Evolutionary conservation across 2,329 filamentous ascomycete genomes (phyloP), one percentile per base, ranked within the genome.

Genomic region (Paraphaeosphaeria sporulosa): DNA sequence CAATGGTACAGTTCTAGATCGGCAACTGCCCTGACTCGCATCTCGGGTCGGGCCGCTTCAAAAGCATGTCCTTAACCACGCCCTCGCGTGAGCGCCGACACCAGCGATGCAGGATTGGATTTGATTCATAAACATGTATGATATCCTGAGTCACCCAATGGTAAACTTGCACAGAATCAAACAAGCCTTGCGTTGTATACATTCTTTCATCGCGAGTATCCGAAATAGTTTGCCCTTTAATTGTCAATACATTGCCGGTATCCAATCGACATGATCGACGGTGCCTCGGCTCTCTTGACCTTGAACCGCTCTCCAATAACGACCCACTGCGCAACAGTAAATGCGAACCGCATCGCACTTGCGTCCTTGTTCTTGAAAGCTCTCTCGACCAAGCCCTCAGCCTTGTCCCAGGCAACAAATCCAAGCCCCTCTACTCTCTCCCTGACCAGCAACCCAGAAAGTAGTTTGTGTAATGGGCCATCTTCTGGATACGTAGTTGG

Each of bases 251-350:
- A n/a, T 30, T 30, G 27, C 4, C 27, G 27, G 2, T 32, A 32
- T 32, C 30, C 2, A 8, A 17, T 40, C n/a, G 3, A 27, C 25
- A 27, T 3, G 25, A 17, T 23, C 7, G 21, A 23, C 19, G n/a
- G 19, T 19, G 19, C 19, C 19, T 42, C 50, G 4, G 62, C 64
- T 42, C 23, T 78, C 62, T 71, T 72, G 13, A 85, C 73, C 2
- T 76, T 77, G 59, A 85, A 83, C 42, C 78, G 69, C 67, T 80
- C 66, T 5, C 72, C 71, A 9, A 85, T 55, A n/a, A 81, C 76
- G 4, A 85, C 78, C 77, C 80, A 83, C 47, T 80, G 75, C 4
- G 75, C 80, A 8, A 81, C 67, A 30, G 75, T 70, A 19, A 82
- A 70, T 13, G 79, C 70, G 34, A 71, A 65, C 36, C 81, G 70